phyloP scores from a whole-genome alignment of 2,329 filamentous ascomycete species.

The Monilinia vaccinii-corymbosi region DNA sequence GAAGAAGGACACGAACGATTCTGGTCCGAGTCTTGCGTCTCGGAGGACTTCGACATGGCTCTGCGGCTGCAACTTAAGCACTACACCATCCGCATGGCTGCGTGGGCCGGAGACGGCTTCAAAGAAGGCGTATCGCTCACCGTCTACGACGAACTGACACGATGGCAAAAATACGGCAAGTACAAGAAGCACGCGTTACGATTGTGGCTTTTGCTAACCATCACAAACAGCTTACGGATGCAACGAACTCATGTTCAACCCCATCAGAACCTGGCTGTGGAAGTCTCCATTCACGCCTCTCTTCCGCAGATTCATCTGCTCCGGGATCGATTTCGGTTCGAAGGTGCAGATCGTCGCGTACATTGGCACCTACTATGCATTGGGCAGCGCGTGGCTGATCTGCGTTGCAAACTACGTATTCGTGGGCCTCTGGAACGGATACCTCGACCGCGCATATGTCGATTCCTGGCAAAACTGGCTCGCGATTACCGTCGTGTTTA shows the following conservation, averaged over 20 bases:
- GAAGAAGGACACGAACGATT: conserved; percentile 49
- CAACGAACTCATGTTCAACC: conserved; percentile 62
- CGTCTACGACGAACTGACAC: conserved; percentile 61
- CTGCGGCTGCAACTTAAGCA: conserved; percentile 62
- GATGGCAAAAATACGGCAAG: conserved; percentile 57
- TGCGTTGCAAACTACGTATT: conserved; percentile 62
- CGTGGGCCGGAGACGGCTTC: conserved; percentile 61
- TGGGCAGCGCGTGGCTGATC: conserved; percentile 56
- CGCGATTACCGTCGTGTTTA: conserved; percentile 57
- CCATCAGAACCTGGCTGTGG: conserved; percentile 50
- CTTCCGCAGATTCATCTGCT: conserved; percentile 50
- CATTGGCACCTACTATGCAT: conserved; percentile 52
- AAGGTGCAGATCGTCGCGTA: conserved; percentile 66
- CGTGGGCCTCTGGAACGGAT: conserved; percentile 60
- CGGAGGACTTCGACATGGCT: conserved; percentile 69
- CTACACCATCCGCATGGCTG: conserved; percentile 58
- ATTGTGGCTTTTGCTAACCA: background rate
- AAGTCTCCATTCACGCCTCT: conserved; percentile 56
- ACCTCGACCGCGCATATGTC: conserved; percentile 57
- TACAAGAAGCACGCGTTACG: background rate
- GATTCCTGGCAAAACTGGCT: conserved; percentile 57
- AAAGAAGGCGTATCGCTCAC: conserved; percentile 65
- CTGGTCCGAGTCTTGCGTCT: conserved; percentile 69
- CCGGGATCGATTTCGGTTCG: conserved; percentile 51
- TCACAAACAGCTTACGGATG: conserved; percentile 48